phyloP scores from a whole-genome alignment of 495 filamentous ascomycete genomes.

The Xylaria palmicola region DNA sequence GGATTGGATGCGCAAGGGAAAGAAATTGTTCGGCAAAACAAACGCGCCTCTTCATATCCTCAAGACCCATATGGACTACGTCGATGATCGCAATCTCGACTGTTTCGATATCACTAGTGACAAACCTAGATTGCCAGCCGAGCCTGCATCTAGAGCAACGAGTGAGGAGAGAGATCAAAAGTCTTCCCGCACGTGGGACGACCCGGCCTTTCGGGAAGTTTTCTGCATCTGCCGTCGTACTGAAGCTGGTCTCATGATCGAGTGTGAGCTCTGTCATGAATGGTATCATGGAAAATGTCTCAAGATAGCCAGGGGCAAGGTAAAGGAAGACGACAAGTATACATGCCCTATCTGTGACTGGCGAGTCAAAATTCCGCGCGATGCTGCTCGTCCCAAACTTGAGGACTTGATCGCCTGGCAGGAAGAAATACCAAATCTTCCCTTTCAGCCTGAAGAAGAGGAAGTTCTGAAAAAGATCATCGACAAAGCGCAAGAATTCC shows the following conservation, averaged over 20 bases:
- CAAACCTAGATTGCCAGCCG: slow-evolving; percentile 82
- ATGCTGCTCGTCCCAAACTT: slow-evolving; percentile 92
- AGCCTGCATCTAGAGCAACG: slow-evolving; percentile 84
- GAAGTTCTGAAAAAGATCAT: slow-evolving; percentile 80
- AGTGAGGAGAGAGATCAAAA: slow-evolving; percentile 63
- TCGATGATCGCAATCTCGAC: slow-evolving; percentile 78
- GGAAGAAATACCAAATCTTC: slow-evolving; percentile 74
- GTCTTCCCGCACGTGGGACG: slow-evolving; percentile 45
- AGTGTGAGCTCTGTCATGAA: slow-evolving; percentile 96
- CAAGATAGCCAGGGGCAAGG: slow-evolving; percentile 95
- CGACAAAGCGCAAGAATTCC: slow-evolving; percentile 77
- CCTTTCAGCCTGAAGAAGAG: slow-evolving; percentile 97
- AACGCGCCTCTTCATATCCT: slow-evolving; percentile 96
- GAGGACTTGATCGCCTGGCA: slow-evolving; percentile 90
- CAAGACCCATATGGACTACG: slow-evolving; percentile 89
- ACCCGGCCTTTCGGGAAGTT: slow-evolving; percentile 65
- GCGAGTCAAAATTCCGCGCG: slow-evolving; percentile 96
- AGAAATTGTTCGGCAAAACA: slow-evolving; percentile 97
- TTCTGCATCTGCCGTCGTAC: slow-evolving; percentile 95
- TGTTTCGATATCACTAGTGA: slow-evolving; percentile 90
- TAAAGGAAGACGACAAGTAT: slow-evolving; percentile 98
- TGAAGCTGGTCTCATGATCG: slow-evolving; percentile 99
- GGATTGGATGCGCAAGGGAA: slow-evolving; percentile 98
- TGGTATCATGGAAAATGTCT: slow-evolving; percentile 99
- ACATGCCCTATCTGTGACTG: slow-evolving; percentile 98